Conservation (phyloP, 2,329 filamentous ascomycete species). For the Hypoxylon sp. region DNA sequence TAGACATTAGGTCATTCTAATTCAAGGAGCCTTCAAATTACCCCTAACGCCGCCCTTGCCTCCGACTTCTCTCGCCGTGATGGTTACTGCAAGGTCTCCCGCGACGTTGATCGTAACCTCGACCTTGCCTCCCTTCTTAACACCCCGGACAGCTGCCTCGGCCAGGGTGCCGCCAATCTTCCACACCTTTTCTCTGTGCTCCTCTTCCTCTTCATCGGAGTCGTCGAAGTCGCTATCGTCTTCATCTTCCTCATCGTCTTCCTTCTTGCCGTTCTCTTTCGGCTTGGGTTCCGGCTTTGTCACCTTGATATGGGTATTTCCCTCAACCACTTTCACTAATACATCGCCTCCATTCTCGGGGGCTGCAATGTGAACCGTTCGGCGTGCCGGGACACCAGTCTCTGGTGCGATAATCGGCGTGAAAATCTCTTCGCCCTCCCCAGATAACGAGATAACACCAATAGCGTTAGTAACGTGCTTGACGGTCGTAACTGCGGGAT, state of each 20-base stretch:
- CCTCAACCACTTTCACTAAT: slow-evolving; percentile 89
- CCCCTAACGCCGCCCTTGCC: slow-evolving; percentile 88
- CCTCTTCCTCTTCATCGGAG: slow-evolving; percentile 82
- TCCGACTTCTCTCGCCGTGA: slow-evolving; percentile 88
- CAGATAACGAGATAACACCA: slow-evolving; percentile 78
- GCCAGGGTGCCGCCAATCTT: slow-evolving; percentile 87
- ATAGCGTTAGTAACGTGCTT: slow-evolving; percentile 91
- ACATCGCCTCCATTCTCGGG: slow-evolving; percentile 89
- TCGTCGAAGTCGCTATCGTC: slow-evolving; percentile 78
- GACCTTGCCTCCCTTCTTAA: slow-evolving; percentile 91
- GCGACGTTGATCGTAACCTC: slow-evolving; percentile 93
- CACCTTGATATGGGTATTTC: slow-evolving; percentile 90
- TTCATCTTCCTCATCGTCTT: slow-evolving; percentile 66
- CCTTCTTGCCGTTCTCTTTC: slow-evolving; percentile 72
- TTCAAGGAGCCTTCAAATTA: slow-evolving; percentile 57
- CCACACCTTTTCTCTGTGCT: slow-evolving; percentile 91
- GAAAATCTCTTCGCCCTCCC: slow-evolving; percentile 78
- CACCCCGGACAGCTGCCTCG: slow-evolving; percentile 85
- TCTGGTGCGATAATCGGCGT: slow-evolving; percentile 85
- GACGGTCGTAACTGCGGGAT: slow-evolving; percentile 94
- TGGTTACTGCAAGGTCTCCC: slow-evolving; percentile 82
- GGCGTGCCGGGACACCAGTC: slow-evolving; percentile 90
- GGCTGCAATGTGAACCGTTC: slow-evolving; percentile 82
- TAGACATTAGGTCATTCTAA: slow-evolving; percentile 16
- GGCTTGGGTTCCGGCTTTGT: slow-evolving; percentile 87